phyloP scores from a whole-genome alignment of 257 asterid species.

The Echites panduratus region DNA sequence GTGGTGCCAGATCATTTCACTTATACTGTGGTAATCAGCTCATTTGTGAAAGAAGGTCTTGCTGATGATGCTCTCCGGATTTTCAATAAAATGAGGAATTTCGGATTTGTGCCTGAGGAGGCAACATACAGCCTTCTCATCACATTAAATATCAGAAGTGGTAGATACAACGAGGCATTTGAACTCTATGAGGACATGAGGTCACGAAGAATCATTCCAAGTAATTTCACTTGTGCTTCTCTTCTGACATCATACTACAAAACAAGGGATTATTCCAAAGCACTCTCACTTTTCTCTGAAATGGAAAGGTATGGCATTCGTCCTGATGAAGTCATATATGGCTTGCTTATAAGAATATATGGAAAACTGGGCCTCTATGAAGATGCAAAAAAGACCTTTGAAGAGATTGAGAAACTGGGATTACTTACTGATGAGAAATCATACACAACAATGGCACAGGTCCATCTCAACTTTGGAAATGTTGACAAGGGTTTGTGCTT shows the following conservation, averaged over 20 bases:
- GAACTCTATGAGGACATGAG: conserved; percentile 85
- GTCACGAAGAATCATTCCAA: conserved; percentile 58
- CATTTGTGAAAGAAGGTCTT: conserved; percentile 64
- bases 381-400: conserved; percentile 75
- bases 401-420: conserved; percentile 55
- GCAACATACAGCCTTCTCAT: conserved; percentile 87
- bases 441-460: conserved; percentile 87
- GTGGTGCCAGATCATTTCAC: conserved; percentile 73
- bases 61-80: conserved; percentile 56
- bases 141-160: conserved; percentile 45
- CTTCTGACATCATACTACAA: conserved; percentile 70
- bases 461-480: conserved; percentile 65
- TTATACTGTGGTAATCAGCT: conserved; percentile 66
- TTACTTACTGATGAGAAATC: conserved; percentile 64
- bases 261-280: conserved; percentile 70
- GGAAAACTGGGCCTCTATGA: conserved; percentile 91
- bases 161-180: conserved; percentile 46
- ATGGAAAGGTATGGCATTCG: conserved; percentile 62
- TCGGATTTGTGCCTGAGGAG: conserved; percentile 84
- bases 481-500: conserved; percentile 60
- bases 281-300: conserved; percentile 81
- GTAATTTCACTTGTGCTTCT: conserved; percentile 92
- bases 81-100: conserved; percentile 62
- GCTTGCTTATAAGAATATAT: conserved; percentile 87
- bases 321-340: conserved; percentile 86